Base-by-base conservation (phyloP, 352 stramenopile genomes). In the Hyaloperonospora arabidopsidis region DNA sequence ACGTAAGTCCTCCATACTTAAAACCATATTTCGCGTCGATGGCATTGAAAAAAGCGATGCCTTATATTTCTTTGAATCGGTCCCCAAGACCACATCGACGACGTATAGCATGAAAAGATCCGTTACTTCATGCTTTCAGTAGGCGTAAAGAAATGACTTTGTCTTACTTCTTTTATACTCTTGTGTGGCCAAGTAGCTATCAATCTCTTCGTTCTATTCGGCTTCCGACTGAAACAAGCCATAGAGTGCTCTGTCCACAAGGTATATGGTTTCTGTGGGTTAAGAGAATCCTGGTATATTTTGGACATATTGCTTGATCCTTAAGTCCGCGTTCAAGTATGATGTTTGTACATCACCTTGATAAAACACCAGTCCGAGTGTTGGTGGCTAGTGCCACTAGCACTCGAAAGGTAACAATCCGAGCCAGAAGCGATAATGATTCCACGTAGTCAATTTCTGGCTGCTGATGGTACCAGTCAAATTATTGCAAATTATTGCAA, bases 101-200 rank as follows among this genome's bases (percentile, higher is more conserved):
- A 70, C 57, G 40, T 70, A 62, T 1, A 69, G 34, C 15, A 47
- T 41, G 6, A 66, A n/a, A 2, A 70, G 17, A 29, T 52, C 32
- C 6, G 58, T 46, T 12, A 46, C 23, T 29, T 47, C 45, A 36
- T 52, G 22, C 36, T 52, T 29, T n/a, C 8, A 10, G 4, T 32
- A 32, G n/a, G n/a, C n/a, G n/a, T n/a, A n/a, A n/a, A n/a, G n/a
- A n/a, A n/a, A n/a, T n/a, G n/a, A n/a, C n/a, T n/a, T n/a, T n/a
- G n/a, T n/a, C n/a, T n/a, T n/a, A n/a, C n/a, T n/a, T n/a, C n/a
- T n/a, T n/a, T n/a, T n/a, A n/a, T n/a, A n/a, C n/a, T n/a, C n/a
- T n/a, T n/a, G n/a, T n/a, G n/a, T n/a, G n/a, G n/a, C n/a, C n/a
- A n/a, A n/a, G n/a, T n/a, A n/a, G n/a, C n/a, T n/a, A n/a, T n/a